phyloP scores from a whole-genome alignment of 1,284 basidiomycete genomes.

The Porogramme epimiltina region DNA sequence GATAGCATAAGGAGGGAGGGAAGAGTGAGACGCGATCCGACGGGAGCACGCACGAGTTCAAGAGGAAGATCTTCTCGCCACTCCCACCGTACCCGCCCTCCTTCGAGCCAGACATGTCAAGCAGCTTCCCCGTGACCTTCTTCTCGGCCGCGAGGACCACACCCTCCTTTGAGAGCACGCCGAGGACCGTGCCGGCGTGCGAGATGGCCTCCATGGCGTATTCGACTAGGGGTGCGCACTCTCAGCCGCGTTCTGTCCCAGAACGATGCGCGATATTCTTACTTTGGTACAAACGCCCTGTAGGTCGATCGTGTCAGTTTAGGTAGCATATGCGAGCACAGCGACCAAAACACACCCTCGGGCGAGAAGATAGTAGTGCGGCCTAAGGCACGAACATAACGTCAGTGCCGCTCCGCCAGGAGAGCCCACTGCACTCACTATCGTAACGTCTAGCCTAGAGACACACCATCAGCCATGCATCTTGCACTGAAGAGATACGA shows the following conservation, averaged over 20 bases:
- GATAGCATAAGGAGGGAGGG: neutral
- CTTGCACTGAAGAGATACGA: neutral
- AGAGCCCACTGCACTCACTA: slow-evolving; percentile 53
- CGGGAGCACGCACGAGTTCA: slow-evolving; percentile 73
- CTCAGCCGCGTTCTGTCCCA: neutral
- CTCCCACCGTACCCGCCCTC: slow-evolving; percentile 92
- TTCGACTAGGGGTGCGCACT: slow-evolving; percentile 65
- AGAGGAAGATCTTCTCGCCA: slow-evolving; percentile 95
- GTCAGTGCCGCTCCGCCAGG: slow-evolving; percentile 15
- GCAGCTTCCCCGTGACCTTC: slow-evolving; percentile 97
- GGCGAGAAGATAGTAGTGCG: slow-evolving; percentile 96
- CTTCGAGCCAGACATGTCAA: slow-evolving; percentile 85
- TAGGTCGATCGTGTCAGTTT: too few species aligned
- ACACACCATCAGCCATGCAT: neutral
- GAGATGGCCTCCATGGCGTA: slow-evolving; percentile 99
- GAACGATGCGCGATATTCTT: slow-evolving; percentile 30
- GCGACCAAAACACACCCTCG: slow-evolving; percentile 76
- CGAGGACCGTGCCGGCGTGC: slow-evolving; percentile 93
- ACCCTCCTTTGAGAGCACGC: slow-evolving; percentile 93
- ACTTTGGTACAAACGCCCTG: slow-evolving; percentile 92
- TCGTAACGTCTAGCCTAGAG: slow-evolving; percentile 85
- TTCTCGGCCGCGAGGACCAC: slow-evolving; percentile 99
- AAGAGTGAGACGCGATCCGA: neutral
- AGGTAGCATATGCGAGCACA: too few species aligned
- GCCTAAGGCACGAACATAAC: slow-evolving; percentile 45